A percentile compares a stretch with the other conserved stretches of the same genome.
Evolutionary conservation across 331 rosid species (phyloP).

Genomic region (Cucumis variabilis): DNA sequence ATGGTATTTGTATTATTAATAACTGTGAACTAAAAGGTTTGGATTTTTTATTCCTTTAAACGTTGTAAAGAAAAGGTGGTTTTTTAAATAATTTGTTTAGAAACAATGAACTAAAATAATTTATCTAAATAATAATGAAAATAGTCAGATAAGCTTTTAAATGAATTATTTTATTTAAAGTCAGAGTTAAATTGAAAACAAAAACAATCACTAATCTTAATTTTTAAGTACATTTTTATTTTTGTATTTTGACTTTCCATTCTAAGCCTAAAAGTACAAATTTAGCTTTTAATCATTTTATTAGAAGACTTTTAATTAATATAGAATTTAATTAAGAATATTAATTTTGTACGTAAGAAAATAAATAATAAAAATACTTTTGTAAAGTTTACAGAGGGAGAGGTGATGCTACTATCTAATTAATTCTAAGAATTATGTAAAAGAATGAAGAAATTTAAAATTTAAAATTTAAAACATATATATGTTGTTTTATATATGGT

Average conservation of each 20-base stretch:
- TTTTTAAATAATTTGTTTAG: background rate
- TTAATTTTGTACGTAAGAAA: too few relatives aligned
- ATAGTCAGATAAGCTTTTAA: background rate
- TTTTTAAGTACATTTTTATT: background rate
- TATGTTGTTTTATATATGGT: too few relatives aligned
- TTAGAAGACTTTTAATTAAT: too few relatives aligned
- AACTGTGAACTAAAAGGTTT: too few relatives aligned
- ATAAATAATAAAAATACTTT: too few relatives aligned
- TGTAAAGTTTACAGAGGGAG: background rate
- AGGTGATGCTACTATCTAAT: too few relatives aligned
- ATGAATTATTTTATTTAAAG: background rate
- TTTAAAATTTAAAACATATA: too few relatives aligned
- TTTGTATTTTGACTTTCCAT: background rate
- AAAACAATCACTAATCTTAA: background rate
- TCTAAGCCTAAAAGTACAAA: background rate
- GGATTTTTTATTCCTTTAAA: too few relatives aligned
- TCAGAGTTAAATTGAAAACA: background rate
- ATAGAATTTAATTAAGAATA: too few relatives aligned
- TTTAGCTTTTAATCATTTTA: background rate
- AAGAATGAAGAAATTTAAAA: too few relatives aligned
- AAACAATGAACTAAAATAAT: background rate
- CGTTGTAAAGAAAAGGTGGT: background rate
- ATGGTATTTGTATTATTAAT: too few relatives aligned
- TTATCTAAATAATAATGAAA: background rate
- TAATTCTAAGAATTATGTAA: too few relatives aligned